Conservation (phyloP, 2,329 filamentous ascomycete genomes). For the Cladosporium halotolerans region DNA sequence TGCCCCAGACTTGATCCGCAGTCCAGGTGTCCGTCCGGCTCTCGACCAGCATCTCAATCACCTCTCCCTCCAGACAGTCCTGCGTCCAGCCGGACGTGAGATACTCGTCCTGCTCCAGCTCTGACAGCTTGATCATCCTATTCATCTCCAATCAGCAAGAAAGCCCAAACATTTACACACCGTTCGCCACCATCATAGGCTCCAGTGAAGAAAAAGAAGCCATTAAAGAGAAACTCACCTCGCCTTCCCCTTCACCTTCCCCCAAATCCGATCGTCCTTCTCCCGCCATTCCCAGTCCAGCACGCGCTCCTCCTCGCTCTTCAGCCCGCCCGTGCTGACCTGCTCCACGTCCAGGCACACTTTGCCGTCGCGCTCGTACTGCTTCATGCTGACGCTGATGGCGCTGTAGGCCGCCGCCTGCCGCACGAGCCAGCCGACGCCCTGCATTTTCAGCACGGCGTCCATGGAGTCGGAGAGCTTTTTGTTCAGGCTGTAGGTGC, state of each 20-base stretch:
- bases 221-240: constrained; percentile 30
- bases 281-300: constrained; percentile 56
- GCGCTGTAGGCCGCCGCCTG: constrained; percentile 60
- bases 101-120: constrained; percentile 41
- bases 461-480: constrained; percentile 63
- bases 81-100: constrained; percentile 55
- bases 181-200: not conserved
- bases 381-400: constrained; percentile 57
- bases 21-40: constrained; percentile 48
- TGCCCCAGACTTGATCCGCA: constrained; percentile 49
- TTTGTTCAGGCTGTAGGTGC: constrained; percentile 72
- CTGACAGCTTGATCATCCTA: constrained; percentile 34
- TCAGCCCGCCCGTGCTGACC: constrained; percentile 63
- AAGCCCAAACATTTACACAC: too few species aligned
- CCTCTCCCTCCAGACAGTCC: constrained; percentile 38
- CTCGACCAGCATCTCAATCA: constrained; percentile 46
- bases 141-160: not conserved
- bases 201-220: not conserved
- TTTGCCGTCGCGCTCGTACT: constrained; percentile 40
- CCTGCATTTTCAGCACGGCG: constrained; percentile 58
- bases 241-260: constrained; percentile 56
- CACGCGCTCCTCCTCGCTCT: constrained; percentile 53
- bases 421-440: constrained; percentile 34
- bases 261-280: constrained; percentile 76
- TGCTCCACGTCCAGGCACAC: constrained; percentile 51